phyloP scores from a whole-genome alignment of 2,329 filamentous ascomycete species.

The Diaporthe batatas region DNA sequence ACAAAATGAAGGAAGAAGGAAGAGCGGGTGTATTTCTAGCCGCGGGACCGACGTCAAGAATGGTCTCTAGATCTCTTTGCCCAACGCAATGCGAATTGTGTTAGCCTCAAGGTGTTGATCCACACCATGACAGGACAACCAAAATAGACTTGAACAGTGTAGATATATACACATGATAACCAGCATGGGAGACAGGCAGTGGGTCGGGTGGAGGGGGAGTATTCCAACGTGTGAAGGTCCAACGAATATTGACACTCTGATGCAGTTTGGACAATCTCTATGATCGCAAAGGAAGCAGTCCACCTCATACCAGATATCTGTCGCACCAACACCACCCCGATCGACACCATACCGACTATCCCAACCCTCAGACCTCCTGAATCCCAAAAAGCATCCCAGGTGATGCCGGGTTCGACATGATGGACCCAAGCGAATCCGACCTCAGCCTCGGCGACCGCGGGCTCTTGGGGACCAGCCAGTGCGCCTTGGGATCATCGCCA shows the following conservation, averaged over 20 bases:
- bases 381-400: conserved; percentile 20
- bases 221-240: not conserved
- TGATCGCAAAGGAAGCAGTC: not conserved
- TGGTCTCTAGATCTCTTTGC: conserved; percentile 4
- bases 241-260: not conserved
- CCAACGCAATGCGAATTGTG: conserved; percentile 28
- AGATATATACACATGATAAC: not conserved
- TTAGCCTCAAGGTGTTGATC: not conserved
- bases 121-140: too few relatives aligned
- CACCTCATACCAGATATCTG: not conserved
- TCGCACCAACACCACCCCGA: not conserved
- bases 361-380: not conserved
- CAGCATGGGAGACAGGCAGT: not conserved
- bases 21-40: conserved; percentile 1
- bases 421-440: conserved; percentile 2
- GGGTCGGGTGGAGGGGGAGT: too few relatives aligned
- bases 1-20: not conserved
- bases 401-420: conserved; percentile 16
- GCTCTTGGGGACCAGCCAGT: conserved; percentile 32
- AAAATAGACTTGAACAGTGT: not conserved
- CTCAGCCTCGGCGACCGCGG: conserved; percentile 18
- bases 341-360: not conserved
- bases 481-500: conserved; percentile 18
- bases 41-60: not conserved
- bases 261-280: not conserved